Evolutionary conservation across 768 basidiomycete genomes (phyloP).

Genomic region (Lactarius vividus): DNA sequence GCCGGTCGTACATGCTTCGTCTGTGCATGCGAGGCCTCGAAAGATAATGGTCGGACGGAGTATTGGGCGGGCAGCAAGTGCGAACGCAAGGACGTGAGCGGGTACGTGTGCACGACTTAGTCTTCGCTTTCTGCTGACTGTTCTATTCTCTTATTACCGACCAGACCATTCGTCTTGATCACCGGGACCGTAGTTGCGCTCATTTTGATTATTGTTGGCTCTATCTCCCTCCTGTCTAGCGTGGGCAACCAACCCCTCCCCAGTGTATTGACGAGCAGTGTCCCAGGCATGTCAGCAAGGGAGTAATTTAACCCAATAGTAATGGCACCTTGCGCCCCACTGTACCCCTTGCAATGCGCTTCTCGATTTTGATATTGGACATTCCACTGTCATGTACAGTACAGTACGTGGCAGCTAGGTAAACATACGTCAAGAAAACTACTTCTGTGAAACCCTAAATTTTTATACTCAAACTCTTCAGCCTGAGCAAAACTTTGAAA

Average conservation of each 20-base stretch:
- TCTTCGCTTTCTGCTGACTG: constrained; percentile 1
- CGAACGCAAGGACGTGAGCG: constrained; percentile 76
- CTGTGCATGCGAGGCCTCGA: constrained; percentile 48
- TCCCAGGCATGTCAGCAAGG: constrained; percentile 30
- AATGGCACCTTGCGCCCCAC: not conserved
- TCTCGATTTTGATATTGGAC: not conserved
- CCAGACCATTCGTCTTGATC: constrained; percentile 72
- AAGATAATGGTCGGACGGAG: constrained; percentile 54
- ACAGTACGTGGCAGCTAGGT: not conserved
- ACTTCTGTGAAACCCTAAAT: not conserved
- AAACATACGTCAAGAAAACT: not conserved
- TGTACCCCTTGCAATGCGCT: not conserved
- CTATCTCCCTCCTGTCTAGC: constrained; percentile 60
- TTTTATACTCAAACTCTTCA: not conserved
- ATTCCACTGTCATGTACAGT: not conserved
- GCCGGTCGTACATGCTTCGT: constrained; percentile 53
- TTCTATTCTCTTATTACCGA: not conserved
- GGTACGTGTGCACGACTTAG: constrained; percentile 47
- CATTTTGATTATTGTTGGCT: constrained; percentile 62
- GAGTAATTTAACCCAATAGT: constrained; percentile 16
- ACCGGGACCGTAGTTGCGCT: constrained; percentile 65
- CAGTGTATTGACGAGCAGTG: constrained; percentile 67
- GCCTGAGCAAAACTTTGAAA: not conserved
- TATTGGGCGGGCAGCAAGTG: constrained; percentile 76
- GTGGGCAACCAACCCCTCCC: constrained; percentile 65